Conservation (phyloP, 106 monocot genomes). For the Xerophyta viscosa region DNA sequence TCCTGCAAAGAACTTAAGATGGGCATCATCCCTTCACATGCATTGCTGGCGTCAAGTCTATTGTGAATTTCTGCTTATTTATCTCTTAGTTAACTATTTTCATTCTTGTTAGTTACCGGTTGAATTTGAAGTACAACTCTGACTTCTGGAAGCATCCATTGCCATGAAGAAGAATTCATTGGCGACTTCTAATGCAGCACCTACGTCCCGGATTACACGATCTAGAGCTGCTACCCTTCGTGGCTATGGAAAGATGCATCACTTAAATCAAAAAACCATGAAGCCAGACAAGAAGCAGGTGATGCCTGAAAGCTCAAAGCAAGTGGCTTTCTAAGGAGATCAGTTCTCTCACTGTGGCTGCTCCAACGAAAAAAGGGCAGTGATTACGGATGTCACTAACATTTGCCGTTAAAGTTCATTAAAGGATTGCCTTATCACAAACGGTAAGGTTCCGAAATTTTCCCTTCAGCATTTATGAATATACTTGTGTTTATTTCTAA, state of each 20-base stretch:
- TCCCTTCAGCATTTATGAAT: not conserved
- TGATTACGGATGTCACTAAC: constrained; percentile 47
- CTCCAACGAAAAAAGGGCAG: constrained; percentile 34
- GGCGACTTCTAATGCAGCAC: constrained; percentile 10
- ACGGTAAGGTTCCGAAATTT: constrained; percentile 30
- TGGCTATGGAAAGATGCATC: constrained; percentile 8
- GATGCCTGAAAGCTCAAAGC: constrained; percentile 24
- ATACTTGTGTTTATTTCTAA: not conserved
- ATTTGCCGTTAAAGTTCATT: constrained; percentile 16
- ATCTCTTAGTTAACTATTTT: too few relatives aligned
- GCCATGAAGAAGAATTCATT: constrained; percentile 28
- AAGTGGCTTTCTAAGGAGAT: constrained; percentile 32
- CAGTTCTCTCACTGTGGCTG: constrained; percentile 7
- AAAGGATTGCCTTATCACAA: constrained; percentile 17
- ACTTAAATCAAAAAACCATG: constrained; percentile 12
- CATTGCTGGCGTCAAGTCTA: too few relatives aligned
- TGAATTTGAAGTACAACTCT: too few relatives aligned
- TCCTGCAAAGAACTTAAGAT: too few relatives aligned
- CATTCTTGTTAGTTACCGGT: too few relatives aligned
- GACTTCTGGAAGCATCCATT: too few relatives aligned
- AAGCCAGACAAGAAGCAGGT: constrained; percentile 26
- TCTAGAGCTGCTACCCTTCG: constrained; percentile 47
- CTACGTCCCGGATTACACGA: constrained; percentile 42
- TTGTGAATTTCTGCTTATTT: too few relatives aligned
- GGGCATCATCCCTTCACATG: too few relatives aligned